Evolutionary conservation across 2,329 filamentous ascomycete genomes (phyloP).

Genomic region (Nothophoma quercina): DNA sequence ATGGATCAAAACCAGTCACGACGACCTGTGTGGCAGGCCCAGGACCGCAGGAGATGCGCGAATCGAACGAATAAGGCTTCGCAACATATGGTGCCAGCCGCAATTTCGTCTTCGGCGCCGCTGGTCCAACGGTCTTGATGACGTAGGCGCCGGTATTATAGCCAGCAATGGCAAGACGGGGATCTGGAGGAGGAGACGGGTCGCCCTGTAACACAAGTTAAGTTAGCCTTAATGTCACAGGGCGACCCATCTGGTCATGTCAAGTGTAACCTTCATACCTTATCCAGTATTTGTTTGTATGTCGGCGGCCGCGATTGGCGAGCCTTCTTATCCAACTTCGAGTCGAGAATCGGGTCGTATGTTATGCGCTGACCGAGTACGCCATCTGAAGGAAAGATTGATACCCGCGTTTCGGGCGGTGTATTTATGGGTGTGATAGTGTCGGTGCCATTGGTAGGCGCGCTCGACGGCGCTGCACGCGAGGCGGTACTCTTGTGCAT

Average conservation of each 20-base stretch:
- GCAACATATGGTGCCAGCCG: conserved; percentile 79
- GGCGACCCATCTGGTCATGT: conserved; percentile 46
- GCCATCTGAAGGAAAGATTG: conserved; percentile 61
- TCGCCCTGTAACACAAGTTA: conserved; percentile 69
- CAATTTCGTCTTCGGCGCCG: conserved; percentile 69
- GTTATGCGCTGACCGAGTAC: conserved; percentile 65
- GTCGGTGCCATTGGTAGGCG: conserved; percentile 54
- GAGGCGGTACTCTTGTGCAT: conserved; percentile 43
- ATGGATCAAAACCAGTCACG: conserved; percentile 93
- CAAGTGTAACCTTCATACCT: conserved; percentile 49
- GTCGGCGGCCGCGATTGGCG: conserved; percentile 54
- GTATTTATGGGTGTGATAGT: conserved; percentile 55
- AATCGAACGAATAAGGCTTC: conserved; percentile 82
- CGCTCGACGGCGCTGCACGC: conserved; percentile 43
- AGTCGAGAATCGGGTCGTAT: conserved; percentile 71
- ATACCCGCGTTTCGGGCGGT: conserved; percentile 53
- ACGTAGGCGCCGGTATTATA: conserved; percentile 61
- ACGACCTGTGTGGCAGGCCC: conserved; percentile 90
- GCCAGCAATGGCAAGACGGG: conserved; percentile 73
- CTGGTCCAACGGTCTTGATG: conserved; percentile 66
- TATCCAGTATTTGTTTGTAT: conserved; percentile 61
- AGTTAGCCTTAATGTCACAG: conserved; percentile 52
- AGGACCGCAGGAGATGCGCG: conserved; percentile 83
- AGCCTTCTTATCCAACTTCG: conserved; percentile 61
- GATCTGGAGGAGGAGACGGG: conserved; percentile 81